Conservation (phyloP, 75 land plant species). For the Selaginella tamariscina region DNA sequence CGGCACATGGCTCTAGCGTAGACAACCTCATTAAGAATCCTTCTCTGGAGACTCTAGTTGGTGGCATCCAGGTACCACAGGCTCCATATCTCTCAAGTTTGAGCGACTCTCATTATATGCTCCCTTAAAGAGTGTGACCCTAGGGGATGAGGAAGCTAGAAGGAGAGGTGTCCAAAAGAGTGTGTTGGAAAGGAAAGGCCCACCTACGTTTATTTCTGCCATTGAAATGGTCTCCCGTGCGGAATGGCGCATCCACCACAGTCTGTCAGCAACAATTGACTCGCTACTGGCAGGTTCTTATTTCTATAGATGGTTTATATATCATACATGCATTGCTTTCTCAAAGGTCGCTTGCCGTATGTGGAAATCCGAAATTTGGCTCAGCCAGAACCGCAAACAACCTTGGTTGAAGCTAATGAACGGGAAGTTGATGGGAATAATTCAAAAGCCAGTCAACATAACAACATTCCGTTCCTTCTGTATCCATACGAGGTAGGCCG, state of each 20-base stretch:
- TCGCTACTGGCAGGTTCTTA: constrained; percentile 71
- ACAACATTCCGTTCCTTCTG: constrained; percentile 40
- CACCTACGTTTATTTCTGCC: constrained; percentile 81
- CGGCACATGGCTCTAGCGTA: constrained; percentile 89
- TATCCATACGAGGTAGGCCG: constrained; percentile 64
- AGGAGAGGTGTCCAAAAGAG: constrained; percentile 95
- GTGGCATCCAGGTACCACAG: constrained; percentile 78
- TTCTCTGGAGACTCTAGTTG: constrained; percentile 70
- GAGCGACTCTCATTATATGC: neutral
- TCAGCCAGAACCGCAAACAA: neutral
- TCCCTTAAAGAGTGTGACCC: constrained; percentile 81
- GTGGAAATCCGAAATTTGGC: constrained; percentile 62
- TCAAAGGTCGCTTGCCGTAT: constrained; percentile 52
- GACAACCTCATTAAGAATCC: constrained; percentile 91
- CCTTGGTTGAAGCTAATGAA: no score
- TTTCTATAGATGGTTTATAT: neutral
- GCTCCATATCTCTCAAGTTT: neutral
- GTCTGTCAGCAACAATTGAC: constrained; percentile 89
- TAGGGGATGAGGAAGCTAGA: constrained; percentile 93
- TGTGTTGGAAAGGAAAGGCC: constrained; percentile 90
- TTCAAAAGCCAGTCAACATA: neutral
- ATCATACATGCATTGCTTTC: neutral
- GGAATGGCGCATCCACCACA: constrained; percentile 84
- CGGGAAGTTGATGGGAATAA: no score
- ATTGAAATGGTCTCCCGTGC: constrained; percentile 86